Conservation (phyloP, 371 early-diverging fungal genomes). For the Mucor sp. region DNA sequence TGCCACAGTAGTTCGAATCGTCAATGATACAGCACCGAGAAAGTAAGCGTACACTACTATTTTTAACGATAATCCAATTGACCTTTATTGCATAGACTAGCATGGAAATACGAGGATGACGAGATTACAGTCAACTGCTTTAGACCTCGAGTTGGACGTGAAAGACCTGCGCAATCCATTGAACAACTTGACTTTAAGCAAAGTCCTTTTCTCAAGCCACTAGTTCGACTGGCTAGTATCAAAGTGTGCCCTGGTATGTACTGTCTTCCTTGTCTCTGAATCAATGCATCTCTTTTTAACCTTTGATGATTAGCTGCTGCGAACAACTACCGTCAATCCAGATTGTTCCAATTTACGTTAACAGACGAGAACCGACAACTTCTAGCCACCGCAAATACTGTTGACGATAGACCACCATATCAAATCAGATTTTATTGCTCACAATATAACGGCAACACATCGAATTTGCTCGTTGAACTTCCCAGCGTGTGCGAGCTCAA, state of each 20-base stretch:
- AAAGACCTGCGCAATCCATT: not conserved
- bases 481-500: slow-evolving; percentile 51
- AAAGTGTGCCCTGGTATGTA: slow-evolving; percentile 36
- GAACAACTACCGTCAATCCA: slow-evolving; percentile 12
- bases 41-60: slow-evolving; percentile 12
- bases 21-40: slow-evolving; percentile 11
- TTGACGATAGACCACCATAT: slow-evolving; percentile 9
- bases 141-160: not conserved
- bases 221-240: slow-evolving; percentile 24
- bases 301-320: slow-evolving; percentile 10
- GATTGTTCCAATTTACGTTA: slow-evolving; percentile 15
- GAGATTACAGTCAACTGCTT: slow-evolving; percentile 1
- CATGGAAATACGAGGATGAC: slow-evolving; percentile 9
- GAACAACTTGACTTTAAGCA: slow-evolving; percentile 25
- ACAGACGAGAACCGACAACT: slow-evolving; percentile 5
- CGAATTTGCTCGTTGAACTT: slow-evolving; percentile 37
- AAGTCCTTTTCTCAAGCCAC: slow-evolving; percentile 39
- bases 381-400: slow-evolving; percentile 3
- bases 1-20: slow-evolving; percentile 8
- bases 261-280: not conserved
- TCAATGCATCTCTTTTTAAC: not conserved
- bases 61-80: not conserved
- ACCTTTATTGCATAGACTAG: not conserved
- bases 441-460: not conserved
- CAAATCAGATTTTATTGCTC: slow-evolving; percentile 32